Base-by-base conservation (phyloP, 2,329 filamentous ascomycete species). In the Ophiostoma montium region DNA sequence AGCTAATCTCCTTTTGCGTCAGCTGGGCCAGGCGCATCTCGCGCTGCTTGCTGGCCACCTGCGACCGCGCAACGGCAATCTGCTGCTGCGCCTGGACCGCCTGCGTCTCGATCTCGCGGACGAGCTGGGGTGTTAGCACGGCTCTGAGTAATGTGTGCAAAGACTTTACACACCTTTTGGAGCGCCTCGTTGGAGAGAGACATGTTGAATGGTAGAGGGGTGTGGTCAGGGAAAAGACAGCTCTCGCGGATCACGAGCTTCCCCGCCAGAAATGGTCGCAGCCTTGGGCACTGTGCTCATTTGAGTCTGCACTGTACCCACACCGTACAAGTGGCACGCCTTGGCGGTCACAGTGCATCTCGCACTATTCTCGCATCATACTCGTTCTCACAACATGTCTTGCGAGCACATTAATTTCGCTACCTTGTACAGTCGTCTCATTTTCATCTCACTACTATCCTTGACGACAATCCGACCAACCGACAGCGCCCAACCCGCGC, bases 61-160 rank as follows among this genome's bases (percentile, higher is more conserved):
- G 89, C 11, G 84, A 78, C 59, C 85, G 84, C 54, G 90, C 86
- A 52, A 95, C 75, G 56, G 79, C 76, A 61, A 96, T 90, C 66
- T 96, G 89, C 67, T 96, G 89, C 66, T 95, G 87, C 15, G 92
- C 86, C 54, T 82, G 82, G 36, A 86, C 70, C 13, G 89, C 89
- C 64, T 94, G 92, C 56, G 82, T 80, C 68, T 95, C 88, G 60
- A 96, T 95, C 69, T 96, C 92, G 65, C 86, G 84, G 59, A 95
- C 79, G 54, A 95, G 74, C 90, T 95, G 30, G 21, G 8, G 15
- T 27, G 39, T 49, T 23, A 47, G 47, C 45, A 31, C 16, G 19
- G 19, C 39, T 23, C 11, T 32, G n/a, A 35, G 15, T 12, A 5
- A 18, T 23, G 21, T 9, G 13, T 2, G 33, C 2, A 33, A 35